Percentiles rank a stretch among this genome's conserved stretches.
These are phyloP conservation scores for Hypomontagnella monticulosa DNA, from an alignment of 495 filamentous ascomycete genomes.

Conservation along the genomic window DNA sequence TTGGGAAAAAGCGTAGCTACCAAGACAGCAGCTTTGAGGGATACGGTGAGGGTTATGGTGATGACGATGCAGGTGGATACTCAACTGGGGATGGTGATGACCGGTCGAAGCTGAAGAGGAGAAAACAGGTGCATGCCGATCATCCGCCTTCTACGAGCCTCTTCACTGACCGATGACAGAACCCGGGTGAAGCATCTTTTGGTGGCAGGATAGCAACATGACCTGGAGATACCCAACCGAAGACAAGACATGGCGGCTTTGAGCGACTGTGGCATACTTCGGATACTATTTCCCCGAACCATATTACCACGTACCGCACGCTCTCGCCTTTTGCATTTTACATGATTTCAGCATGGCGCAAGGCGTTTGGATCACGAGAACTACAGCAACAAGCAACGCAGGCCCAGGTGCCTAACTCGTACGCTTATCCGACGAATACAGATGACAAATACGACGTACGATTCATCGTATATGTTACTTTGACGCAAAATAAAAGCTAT, in stretches of 20 bases:
- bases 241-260: slow-evolving; percentile 20
- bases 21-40: slow-evolving; percentile 66
- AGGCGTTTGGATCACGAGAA: slow-evolving; percentile 39
- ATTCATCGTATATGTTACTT: slow-evolving; percentile 17
- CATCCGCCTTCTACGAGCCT: slow-evolving; percentile 38
- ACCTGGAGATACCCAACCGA: slow-evolving; percentile 39
- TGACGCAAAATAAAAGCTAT: slow-evolving; percentile 12
- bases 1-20: slow-evolving; percentile 61
- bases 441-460: neutral
- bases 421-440: slow-evolving; percentile 11
- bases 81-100: slow-evolving; percentile 64
- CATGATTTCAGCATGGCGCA: slow-evolving; percentile 49
- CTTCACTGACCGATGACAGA: slow-evolving; percentile 47
- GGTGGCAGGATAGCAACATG: slow-evolving; percentile 36
- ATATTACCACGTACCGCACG: slow-evolving; percentile 1
- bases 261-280: no score
- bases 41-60: slow-evolving; percentile 63
- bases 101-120: slow-evolving; percentile 58
- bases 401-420: slow-evolving; percentile 7
- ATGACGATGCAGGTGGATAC: slow-evolving; percentile 62
- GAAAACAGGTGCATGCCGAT: slow-evolving; percentile 63
- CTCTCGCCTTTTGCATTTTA: slow-evolving; percentile 37
- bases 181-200: slow-evolving; percentile 19
- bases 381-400: slow-evolving; percentile 28
- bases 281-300: no score